Base-by-base conservation (phyloP, 116 monocot genomes). In the Posidonia oceanica region DNA sequence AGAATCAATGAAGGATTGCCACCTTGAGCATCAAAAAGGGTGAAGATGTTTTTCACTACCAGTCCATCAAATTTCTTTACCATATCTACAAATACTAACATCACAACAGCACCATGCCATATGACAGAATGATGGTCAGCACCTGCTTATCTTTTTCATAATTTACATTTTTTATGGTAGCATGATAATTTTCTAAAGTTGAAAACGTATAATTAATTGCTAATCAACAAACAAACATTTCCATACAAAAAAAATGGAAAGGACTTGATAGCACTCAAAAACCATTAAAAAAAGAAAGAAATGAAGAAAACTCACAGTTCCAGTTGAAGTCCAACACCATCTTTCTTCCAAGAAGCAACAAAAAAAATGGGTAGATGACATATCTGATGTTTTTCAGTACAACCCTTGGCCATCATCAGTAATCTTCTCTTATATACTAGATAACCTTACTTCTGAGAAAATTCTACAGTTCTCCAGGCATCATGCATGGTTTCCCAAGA, bases 401-500 rank as follows among this genome's bases (percentile, higher is more conserved):
- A 18, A 66, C 17, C 12, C 14, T 14, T 14, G 39, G 44, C 4
- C 18, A 48, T 36, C 10, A 72, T 22, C 44, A 15, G 14, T 10
- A 62, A 40, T 12, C 20, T 61, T 39, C 22, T 73, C 18, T 17
- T 14, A 52, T 16, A 42, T 11, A 41, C 1, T 37, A 38, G 10
- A 61, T 39, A 54, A 20, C 29, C 63, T 64, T 76, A 70, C 70
- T 59, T 69, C 54, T 39, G 16, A 5, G 70, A 76, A 63, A 76
- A 67, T 7, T 70, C 38, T 14, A 2, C 7, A 15, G 70, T 76
- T 16, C 37, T 29, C 76, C 70, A 70, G 14, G 54, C 62, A 23
- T 76, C 76, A 70, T 76, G 70, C 76, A 70, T 76, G 70, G 54
- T 76, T 76, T 39, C 76, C 64, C 10, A 76, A 29, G 22, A 76